Percentiles rank a stretch among this genome's conserved stretches.
These are phyloP conservation scores for Lolium multiflorum DNA, from an alignment of 176 grass and related monocot genomes.

Conservation along the genomic window DNA sequence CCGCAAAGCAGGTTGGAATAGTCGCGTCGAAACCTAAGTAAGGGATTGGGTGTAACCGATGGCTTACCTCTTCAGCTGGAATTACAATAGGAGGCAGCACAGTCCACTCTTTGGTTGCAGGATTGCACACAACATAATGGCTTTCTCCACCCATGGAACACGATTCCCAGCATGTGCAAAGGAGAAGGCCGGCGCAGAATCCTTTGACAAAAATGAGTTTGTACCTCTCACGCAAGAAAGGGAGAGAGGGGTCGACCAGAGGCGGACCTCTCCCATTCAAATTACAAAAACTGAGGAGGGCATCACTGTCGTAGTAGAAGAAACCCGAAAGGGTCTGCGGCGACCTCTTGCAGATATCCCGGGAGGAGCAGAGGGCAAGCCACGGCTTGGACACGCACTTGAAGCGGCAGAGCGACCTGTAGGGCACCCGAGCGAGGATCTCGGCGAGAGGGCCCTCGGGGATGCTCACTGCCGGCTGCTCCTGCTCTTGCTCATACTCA, in stretches of 20 bases:
- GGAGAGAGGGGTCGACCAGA: not conserved
- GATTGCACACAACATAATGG: not conserved
- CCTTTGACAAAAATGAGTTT: not conserved
- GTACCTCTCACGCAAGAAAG: not conserved
- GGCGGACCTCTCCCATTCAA: not conserved
- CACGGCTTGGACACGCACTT: not conserved
- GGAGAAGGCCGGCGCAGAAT: not conserved
- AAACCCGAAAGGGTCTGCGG: not conserved
- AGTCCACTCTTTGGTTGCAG: not conserved
- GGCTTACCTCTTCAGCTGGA: not conserved
- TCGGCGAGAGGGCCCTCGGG: not conserved
- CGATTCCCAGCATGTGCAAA: not conserved
- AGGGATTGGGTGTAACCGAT: not conserved
- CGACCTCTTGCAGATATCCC: not conserved
- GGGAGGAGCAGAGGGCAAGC: slow-evolving; percentile 11
- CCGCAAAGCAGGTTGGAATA: not conserved
- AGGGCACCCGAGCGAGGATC: not conserved
- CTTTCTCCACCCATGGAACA: not conserved
- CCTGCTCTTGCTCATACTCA: not conserved
- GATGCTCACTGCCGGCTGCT: not conserved
- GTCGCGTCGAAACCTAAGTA: not conserved
- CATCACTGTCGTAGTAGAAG: not conserved
- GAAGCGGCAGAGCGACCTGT: slow-evolving; percentile 3
- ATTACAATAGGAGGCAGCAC: not conserved
- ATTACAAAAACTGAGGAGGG: not conserved